Base-by-base conservation (phyloP, 768 basidiomycete genomes). In the Kwoniella newhampshirensis region DNA sequence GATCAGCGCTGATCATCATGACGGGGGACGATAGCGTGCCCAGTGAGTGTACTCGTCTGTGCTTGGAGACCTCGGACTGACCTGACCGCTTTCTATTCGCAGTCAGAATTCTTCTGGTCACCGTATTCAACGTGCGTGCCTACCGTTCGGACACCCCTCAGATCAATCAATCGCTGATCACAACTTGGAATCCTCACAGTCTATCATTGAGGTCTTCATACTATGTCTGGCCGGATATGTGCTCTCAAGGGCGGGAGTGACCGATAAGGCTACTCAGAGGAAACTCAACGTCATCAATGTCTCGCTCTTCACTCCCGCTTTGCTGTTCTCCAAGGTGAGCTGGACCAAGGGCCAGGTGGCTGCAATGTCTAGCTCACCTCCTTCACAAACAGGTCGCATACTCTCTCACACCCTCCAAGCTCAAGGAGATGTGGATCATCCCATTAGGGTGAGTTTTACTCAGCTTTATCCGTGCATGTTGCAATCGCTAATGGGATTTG, bases 141-240 rank as follows among this genome's bases (percentile, higher is more conserved):
- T 13, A 32, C 4, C 51, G 51, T n/a, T 57, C 61, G 4, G 62
- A 67, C 59, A 46, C n/a, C 11, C 37, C 39, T 12, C 25, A 18
- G n/a, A 25, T 21, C 5, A 37, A 8, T 13, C 32, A 32, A 51
- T 17, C 17, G 1, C 43, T 11, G 18, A 57, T 20, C 25, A 11
- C 17, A 49, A 40, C 15, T 2, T 15, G 8, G 8, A n/a, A 2
- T n/a, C 0, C 26, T 25, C 17, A 23, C 26, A 93, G 90, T 90
- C 90, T 8, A 91, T 94, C 59, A 79, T 89, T 27, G 85, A 94
- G 77, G 92, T 96, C 41, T 88, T 92, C 71, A 63, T 94, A 40
- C 79, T 92, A 56, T 93, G 90, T 78, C 70, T 89, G 3, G 86
- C 88, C 0, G 91, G 91, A 1, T 78, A 74, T 57, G 79, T 86